These are phyloP conservation scores for Crithidia brevicula DNA, from an alignment of 208 protist species.

Conservation along the genomic window DNA sequence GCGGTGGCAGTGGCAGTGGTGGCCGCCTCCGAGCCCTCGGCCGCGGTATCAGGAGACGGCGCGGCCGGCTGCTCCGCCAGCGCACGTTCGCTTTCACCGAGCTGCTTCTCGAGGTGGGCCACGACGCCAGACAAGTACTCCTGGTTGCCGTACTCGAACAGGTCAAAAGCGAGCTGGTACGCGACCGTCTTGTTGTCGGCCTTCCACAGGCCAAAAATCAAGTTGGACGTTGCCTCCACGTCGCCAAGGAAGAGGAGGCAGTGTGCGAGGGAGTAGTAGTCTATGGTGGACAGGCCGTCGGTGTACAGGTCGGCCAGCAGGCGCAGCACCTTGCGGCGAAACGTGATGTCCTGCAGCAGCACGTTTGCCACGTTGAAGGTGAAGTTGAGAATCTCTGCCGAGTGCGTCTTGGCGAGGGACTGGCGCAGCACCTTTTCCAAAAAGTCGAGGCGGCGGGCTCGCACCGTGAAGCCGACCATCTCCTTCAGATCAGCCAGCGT, in stretches of 20 bases:
- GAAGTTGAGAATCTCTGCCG: conserved; percentile 91
- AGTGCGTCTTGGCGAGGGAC: conserved; percentile 61
- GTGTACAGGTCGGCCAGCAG: conserved; percentile 91
- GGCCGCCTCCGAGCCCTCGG: neutral
- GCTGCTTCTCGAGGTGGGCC: conserved; percentile 42
- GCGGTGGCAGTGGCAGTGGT: neutral
- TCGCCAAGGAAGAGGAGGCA: conserved; percentile 96
- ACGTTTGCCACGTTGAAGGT: conserved; percentile 89
- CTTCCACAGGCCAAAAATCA: conserved; percentile 86
- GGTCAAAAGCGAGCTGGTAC: conserved; percentile 90
- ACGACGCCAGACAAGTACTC: conserved; percentile 82
- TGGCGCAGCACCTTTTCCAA: conserved; percentile 82
- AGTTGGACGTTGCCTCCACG: conserved; percentile 62
- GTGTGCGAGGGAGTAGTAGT: conserved; percentile 94
- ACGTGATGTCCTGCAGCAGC: conserved; percentile 82
- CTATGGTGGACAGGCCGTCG: conserved; percentile 52
- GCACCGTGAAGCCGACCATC: conserved; percentile 90
- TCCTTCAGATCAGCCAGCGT: conserved; percentile 74
- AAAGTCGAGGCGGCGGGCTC: conserved; percentile 85
- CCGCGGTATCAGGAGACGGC: conserved; percentile 3
- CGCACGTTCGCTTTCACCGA: conserved; percentile 16
- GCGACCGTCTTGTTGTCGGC: conserved; percentile 56
- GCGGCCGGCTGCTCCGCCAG: conserved; percentile 18
- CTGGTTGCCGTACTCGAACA: conserved; percentile 90
- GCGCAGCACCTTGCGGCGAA: conserved; percentile 86